Evolutionary conservation across 176 grass and related monocot species (phyloP), one percentile per base, ranked within the genome.

Genomic region (Hsuehochloa calcarea): DNA sequence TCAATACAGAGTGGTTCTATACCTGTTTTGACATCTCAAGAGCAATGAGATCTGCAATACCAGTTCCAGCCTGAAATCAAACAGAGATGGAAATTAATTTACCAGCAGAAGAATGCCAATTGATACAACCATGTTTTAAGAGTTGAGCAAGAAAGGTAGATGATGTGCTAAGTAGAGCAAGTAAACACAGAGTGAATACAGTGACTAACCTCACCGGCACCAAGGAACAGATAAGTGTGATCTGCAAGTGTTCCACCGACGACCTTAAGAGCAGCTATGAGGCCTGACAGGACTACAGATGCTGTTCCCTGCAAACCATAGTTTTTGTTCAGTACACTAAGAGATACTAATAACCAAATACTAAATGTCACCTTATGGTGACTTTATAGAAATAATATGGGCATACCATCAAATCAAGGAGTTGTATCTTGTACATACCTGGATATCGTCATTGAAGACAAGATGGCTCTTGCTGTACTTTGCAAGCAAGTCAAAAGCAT

Each of bases 401-500:
- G 9, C 15, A 58, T 20, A 23, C 5, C n/a, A 58, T 67, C 56
- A 35, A 41, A 31, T 14, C 9, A 44, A 13, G 46, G 12, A 27
- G 8, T 45, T 58, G 25, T 8, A 41, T 11, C 4, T 45, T 58
- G 25, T 8, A 41, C 8, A 27, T 56, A 98, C 96, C 96, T 95
- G 93, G 51, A 98, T 98, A 14, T 98, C 93, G 56, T 98, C 96
- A 22, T 98, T 98, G 82, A 98, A 98, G 41, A 98, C 96, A 38
- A 98, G 96, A 68, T 98, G 96, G 52, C 83, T 93, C 83, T 98
- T 93, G 93, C 91, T 89, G 80, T 95, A 98, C 80, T 89, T 98
- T 20, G 90, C 85, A 19, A 98, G 96, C 87, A 98, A 77, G 70
- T 98, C 96, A 68, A 95, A 98, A 67, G 93, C 96, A 68, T 93